Evolutionary conservation across 129 eudicot species (phyloP).

Genomic region (Daucus carota): DNA sequence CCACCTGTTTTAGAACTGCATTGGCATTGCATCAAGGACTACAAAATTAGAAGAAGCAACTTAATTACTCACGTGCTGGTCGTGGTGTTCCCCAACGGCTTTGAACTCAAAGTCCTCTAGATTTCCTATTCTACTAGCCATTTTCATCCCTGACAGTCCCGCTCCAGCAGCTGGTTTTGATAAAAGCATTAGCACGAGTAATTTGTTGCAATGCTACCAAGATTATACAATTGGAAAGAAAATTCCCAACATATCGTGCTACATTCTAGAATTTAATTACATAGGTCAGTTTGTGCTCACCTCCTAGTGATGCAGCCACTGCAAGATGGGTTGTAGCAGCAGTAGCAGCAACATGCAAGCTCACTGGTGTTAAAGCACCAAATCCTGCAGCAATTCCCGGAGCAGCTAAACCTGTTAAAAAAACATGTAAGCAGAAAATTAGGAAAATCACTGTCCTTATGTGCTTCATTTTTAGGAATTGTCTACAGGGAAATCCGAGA

Average conservation of each 20-base stretch:
- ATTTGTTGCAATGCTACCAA: not conserved
- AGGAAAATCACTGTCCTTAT: slow-evolving; percentile 2
- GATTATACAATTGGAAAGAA: not conserved
- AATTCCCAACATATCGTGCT: not conserved
- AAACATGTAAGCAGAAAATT: slow-evolving; percentile 4
- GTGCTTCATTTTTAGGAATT: not conserved
- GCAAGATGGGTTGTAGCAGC: slow-evolving; percentile 99
- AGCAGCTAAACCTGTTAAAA: slow-evolving; percentile 84
- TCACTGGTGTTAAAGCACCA: slow-evolving; percentile 90
- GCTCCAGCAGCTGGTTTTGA: slow-evolving; percentile 89
- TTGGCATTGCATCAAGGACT: not conserved
- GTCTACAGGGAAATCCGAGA: not conserved
- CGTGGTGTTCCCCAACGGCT: slow-evolving; percentile 77
- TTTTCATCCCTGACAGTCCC: slow-evolving; percentile 86
- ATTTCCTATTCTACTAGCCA: slow-evolving; percentile 92
- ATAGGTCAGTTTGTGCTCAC: slow-evolving; percentile 25
- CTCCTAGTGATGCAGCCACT: slow-evolving; percentile 98
- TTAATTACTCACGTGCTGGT: slow-evolving; percentile 74
- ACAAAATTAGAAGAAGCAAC: not conserved
- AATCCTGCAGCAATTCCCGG: slow-evolving; percentile 99
- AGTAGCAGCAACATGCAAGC: slow-evolving; percentile 82
- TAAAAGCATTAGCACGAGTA: slow-evolving; percentile 14
- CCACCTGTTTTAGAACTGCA: not conserved
- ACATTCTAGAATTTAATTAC: not conserved
- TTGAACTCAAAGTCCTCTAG: slow-evolving; percentile 92